Conservation (phyloP, 176 grass and related monocot genomes). For the Aegilops tauschii region DNA sequence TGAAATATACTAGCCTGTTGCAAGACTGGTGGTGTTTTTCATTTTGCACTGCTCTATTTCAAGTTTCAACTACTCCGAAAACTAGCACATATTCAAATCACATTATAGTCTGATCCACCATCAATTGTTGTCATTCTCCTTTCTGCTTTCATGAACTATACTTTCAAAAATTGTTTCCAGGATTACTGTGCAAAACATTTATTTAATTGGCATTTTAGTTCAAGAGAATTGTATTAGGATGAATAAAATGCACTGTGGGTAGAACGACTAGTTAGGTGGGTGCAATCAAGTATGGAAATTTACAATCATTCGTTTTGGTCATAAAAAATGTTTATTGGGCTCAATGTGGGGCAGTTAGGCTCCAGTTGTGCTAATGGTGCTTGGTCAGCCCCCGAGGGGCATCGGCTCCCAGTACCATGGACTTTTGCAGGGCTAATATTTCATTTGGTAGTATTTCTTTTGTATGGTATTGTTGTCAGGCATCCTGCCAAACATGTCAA, state of each 20-base stretch:
- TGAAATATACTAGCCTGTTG: not conserved
- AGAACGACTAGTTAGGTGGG: not conserved
- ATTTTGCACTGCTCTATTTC: not conserved
- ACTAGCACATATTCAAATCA: not conserved
- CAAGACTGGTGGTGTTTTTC: not conserved
- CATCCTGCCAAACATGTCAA: slow-evolving; percentile 4
- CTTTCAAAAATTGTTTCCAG: not conserved
- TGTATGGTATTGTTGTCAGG: not conserved
- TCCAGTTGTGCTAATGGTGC: not conserved
- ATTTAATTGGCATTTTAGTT: slow-evolving; percentile 9
- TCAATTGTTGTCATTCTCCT: not conserved
- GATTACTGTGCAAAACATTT: slow-evolving; percentile 18
- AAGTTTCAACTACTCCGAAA: not conserved
- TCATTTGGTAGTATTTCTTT: not conserved
- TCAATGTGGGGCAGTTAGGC: not conserved
- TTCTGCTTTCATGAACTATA: not conserved
- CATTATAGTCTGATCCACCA: slow-evolving; percentile 4
- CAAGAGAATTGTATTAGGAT: not conserved
- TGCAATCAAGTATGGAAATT: not conserved
- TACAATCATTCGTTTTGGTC: not conserved
- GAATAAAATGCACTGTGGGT: not conserved
- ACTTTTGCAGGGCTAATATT: not conserved
- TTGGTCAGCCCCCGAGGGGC: not conserved
- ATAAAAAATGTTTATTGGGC: not conserved
- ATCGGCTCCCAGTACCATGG: not conserved